phyloP scores from a whole-genome alignment of 805 yeast species.

The Metschnikowia colocasiae region DNA sequence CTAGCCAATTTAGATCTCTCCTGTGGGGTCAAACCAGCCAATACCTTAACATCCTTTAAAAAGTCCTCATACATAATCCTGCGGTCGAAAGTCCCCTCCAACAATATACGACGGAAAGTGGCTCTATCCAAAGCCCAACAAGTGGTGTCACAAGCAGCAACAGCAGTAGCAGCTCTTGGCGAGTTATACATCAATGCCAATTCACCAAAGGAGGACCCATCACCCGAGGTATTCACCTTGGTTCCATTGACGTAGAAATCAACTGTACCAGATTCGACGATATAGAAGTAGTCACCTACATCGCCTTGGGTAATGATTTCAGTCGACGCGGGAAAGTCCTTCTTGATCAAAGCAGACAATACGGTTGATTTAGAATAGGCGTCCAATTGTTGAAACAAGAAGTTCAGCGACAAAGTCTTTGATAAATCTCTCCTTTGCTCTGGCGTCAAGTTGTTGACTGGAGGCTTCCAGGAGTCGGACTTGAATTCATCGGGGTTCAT shows the following conservation, averaged over 20 bases:
- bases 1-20: slow-evolving; percentile 93
- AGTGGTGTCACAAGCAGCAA: slow-evolving; percentile 59
- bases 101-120: slow-evolving; percentile 85
- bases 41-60: slow-evolving; percentile 79
- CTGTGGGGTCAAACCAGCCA: slow-evolving; percentile 65
- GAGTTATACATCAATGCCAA: slow-evolving; percentile 96
- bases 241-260: slow-evolving; percentile 71
- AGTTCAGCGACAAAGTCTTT: slow-evolving; percentile 71
- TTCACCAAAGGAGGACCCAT: slow-evolving; percentile 94
- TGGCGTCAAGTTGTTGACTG: slow-evolving; percentile 56
- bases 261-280: slow-evolving; percentile 80
- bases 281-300: slow-evolving; percentile 89
- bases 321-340: slow-evolving; percentile 52
- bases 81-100: slow-evolving; percentile 87
- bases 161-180: slow-evolving; percentile 94
- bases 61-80: slow-evolving; percentile 88
- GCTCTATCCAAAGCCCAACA: slow-evolving; percentile 90
- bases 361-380: slow-evolving; percentile 72
- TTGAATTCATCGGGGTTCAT: slow-evolving; percentile 68
- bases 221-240: slow-evolving; percentile 69
- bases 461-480: slow-evolving; percentile 69
- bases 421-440: slow-evolving; percentile 68
- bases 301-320: slow-evolving; percentile 87
- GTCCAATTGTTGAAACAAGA: slow-evolving; percentile 81
- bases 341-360: slow-evolving; percentile 78